Evolutionary conservation across 2,329 filamentous ascomycete species (phyloP).

Genomic region (Microsporum ferrugineum): DNA sequence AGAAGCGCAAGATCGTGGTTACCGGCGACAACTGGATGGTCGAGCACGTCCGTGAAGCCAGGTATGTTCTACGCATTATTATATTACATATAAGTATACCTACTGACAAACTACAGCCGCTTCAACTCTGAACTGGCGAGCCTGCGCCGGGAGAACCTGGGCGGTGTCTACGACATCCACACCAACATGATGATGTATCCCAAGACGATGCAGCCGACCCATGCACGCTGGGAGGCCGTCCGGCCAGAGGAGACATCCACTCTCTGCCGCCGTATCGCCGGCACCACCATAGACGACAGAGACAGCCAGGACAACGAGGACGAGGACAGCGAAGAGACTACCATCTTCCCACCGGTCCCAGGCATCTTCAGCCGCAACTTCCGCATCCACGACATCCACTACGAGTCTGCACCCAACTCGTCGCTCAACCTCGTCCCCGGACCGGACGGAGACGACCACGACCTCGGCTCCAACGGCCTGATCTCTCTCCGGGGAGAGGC

Average conservation of each 20-base stretch:
- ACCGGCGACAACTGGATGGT: constrained; percentile 95
- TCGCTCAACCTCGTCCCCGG: constrained; percentile 47
- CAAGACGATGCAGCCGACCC: constrained; percentile 76
- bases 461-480: constrained; percentile 36
- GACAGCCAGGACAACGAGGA: not conserved
- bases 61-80: constrained; percentile 44
- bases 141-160: constrained; percentile 55
- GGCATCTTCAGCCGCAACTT: constrained; percentile 50
- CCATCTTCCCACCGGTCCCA: constrained; percentile 45
- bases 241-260: constrained; percentile 27
- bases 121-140: constrained; percentile 69
- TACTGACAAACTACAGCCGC: constrained; percentile 43
- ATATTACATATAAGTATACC: constrained; percentile 11
- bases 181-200: constrained; percentile 88
- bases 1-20: constrained; percentile 75
- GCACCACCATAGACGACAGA: not conserved
- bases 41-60: constrained; percentile 83
- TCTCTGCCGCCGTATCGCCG: constrained; percentile 23
- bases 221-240: constrained; percentile 69
- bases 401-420: constrained; percentile 47
- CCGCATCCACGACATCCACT: constrained; percentile 50
- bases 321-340: constrained; percentile 8
- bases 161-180: constrained; percentile 83
- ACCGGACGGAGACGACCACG: constrained; percentile 38
- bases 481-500: constrained; percentile 19